Evolutionary conservation across 108 stramenopile species (phyloP), one percentile per base, ranked within the genome.

Genomic region (Cylindrotheca closterium): DNA sequence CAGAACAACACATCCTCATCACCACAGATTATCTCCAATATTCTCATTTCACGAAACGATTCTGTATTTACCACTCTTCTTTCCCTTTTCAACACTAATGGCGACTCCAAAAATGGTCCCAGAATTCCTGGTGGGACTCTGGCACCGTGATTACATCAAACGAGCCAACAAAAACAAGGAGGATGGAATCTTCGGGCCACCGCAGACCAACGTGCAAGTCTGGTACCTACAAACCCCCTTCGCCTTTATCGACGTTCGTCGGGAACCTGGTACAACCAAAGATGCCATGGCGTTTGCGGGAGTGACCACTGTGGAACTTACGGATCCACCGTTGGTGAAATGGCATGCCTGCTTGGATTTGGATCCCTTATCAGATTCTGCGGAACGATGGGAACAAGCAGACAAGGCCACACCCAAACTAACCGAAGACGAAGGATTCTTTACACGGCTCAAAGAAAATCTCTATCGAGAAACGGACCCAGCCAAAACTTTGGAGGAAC

Each of bases 201-300:
- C 37, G 10, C 37, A 42, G 15, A 10, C 37, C 10, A 15, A 42
- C 15, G 37, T 42, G 15, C 37, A 42, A 42, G 37, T 42, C 7
- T 42, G 37, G 7, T 42, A 42, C 15, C 7, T 42, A 10, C 37
- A 42, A 42, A 42, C 37, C 7, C 37, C 37, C 10, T 42, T 10
- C 15, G 37, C 37, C 37, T 42, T 42, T 42, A 10, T 42, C 10
- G 37, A 42, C 15, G 37, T 42, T 42, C 37, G 37, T 42, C 37
- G 37, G 15, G 15, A 42, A 42, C 37, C 37, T 42, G 37, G 37
- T 42, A 42, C 37, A 42, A 7, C 7, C 7, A 7, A 42, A 15
- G 37, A 42, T 42, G 37, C 37, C 37, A 42, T 42, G 37, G 37
- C 37, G 15, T 42, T 42, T 42, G 37, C 37, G 37, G 37, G 37